phyloP scores from a whole-genome alignment of 148 eudicot species.

The Camellia granthamiana region DNA sequence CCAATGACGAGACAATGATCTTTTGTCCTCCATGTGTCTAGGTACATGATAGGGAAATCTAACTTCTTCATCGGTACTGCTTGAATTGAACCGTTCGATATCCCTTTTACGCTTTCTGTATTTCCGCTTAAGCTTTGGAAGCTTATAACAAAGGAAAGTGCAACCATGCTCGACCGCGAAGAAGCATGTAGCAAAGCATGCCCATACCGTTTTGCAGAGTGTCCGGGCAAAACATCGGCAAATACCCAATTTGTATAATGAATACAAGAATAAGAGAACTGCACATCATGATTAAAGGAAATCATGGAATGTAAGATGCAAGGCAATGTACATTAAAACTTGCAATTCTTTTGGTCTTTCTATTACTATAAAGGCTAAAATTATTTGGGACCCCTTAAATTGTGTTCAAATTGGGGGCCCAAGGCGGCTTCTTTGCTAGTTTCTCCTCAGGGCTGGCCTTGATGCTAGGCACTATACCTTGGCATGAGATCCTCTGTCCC shows the following conservation, averaged over 20 bases:
- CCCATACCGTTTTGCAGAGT: constrained; percentile 28
- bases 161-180: constrained; percentile 23
- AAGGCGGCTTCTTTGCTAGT: too few relatives aligned
- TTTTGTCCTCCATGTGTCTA: constrained; percentile 6
- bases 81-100: constrained; percentile 12
- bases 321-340: too few relatives aligned
- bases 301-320: background rate
- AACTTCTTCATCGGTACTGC: constrained; percentile 12
- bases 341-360: too few relatives aligned
- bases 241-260: constrained; percentile 43
- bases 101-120: constrained; percentile 15
- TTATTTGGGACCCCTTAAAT: too few relatives aligned
- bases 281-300: constrained; percentile 11
- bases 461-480: too few relatives aligned
- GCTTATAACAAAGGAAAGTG: constrained; percentile 32
- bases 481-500: too few relatives aligned
- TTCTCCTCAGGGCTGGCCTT: too few relatives aligned
- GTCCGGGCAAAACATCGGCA: constrained; percentile 41
- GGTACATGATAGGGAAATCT: background rate
- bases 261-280: constrained; percentile 45
- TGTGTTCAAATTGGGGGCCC: too few relatives aligned
- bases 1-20: constrained; percentile 13
- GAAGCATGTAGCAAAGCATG: constrained; percentile 33
- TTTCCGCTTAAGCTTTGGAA: constrained; percentile 14
- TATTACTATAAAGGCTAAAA: too few relatives aligned